Conservation (phyloP, 257 asterid genomes). For the Nicotiana undulata region DNA sequence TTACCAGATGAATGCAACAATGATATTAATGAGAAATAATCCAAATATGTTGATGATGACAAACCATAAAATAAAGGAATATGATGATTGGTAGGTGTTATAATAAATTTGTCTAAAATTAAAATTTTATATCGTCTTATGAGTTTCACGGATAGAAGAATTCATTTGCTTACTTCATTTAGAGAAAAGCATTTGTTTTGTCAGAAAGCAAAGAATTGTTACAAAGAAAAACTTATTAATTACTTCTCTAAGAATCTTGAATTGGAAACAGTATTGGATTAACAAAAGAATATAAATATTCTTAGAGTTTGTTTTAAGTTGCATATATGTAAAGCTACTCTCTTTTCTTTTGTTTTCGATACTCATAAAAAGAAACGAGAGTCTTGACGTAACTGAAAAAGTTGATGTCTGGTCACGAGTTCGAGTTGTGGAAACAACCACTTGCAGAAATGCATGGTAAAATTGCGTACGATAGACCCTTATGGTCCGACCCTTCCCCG, state of each 20-base stretch:
- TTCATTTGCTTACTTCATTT: slow-evolving; percentile 4
- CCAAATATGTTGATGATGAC: not conserved
- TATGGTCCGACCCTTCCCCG: no score
- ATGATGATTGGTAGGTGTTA: not conserved
- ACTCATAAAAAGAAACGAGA: no score
- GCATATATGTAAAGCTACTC: no score
- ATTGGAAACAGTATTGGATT: not conserved
- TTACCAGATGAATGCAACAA: not conserved
- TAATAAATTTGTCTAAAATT: not conserved
- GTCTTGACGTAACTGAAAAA: no score
- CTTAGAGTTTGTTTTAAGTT: not conserved
- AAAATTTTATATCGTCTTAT: not conserved
- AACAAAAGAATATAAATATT: not conserved
- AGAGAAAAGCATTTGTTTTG: not conserved
- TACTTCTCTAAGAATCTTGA: not conserved
- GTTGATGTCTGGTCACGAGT: no score
- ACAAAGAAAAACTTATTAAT: not conserved
- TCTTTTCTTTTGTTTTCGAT: no score
- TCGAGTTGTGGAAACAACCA: no score
- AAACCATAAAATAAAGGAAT: not conserved
- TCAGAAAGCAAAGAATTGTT: slow-evolving; percentile 1
- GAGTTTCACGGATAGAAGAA: not conserved
- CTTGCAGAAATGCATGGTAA: no score
- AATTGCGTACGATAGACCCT: no score
- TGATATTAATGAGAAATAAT: not conserved